phyloP scores from a whole-genome alignment of 345 rosid species.

The Isatis tinctoria region DNA sequence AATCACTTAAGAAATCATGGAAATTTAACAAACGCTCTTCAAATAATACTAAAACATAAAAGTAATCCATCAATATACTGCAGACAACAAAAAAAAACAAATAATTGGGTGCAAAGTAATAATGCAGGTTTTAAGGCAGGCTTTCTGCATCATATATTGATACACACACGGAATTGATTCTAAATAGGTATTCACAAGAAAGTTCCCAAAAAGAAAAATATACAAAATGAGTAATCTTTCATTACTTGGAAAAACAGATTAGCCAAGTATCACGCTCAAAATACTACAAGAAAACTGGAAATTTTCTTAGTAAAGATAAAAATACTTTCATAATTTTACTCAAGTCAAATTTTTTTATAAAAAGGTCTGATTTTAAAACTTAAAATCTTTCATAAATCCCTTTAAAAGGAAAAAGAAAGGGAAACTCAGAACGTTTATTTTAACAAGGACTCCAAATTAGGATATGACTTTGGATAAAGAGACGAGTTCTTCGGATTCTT shows the following conservation, averaged over 20 bases:
- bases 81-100: not conserved
- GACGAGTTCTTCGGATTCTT: slow-evolving; percentile 8
- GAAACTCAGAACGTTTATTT: not conserved
- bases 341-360: not conserved
- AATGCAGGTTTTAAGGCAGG: slow-evolving; percentile 16
- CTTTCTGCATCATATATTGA: not conserved
- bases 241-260: not conserved
- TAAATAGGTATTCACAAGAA: not conserved
- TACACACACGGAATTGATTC: not conserved
- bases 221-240: not conserved
- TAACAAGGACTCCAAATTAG: not conserved
- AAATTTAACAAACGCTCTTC: not conserved
- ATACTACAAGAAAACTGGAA: not conserved
- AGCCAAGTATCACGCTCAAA: not conserved
- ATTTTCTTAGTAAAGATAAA: not conserved
- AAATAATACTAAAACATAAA: not conserved
- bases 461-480: slow-evolving; percentile 9
- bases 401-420: not conserved
- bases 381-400: not conserved
- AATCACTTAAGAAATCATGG: no score
- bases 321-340: not conserved
- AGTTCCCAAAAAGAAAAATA: not conserved
- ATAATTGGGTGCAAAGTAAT: not conserved
- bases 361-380: not conserved
- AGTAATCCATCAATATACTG: not conserved